phyloP scores from a whole-genome alignment of 1,284 basidiomycete species.

The Heterobasidion annosum region DNA sequence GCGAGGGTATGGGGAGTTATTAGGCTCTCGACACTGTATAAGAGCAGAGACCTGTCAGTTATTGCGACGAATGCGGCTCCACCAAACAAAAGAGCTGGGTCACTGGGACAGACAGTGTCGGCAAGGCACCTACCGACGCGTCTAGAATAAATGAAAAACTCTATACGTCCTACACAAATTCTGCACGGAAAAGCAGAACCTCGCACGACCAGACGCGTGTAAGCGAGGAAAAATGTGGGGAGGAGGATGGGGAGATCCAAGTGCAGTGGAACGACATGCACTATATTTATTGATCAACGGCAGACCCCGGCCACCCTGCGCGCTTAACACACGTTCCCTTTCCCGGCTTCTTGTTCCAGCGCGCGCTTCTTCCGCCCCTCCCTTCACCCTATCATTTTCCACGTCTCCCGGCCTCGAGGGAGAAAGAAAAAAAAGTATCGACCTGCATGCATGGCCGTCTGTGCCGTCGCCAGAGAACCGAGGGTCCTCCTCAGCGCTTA shows the following conservation, averaged over 20 bases:
- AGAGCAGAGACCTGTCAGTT: not conserved
- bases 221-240: conserved; percentile 4
- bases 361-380: too few relatives aligned
- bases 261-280: conserved; percentile 6
- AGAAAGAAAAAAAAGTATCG: too few relatives aligned
- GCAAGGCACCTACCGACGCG: not conserved
- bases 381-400: too few relatives aligned
- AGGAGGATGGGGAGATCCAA: not conserved
- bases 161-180: not conserved
- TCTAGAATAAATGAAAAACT: not conserved
- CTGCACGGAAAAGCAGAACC: not conserved
- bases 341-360: too few relatives aligned
- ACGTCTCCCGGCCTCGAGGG: too few relatives aligned
- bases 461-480: too few relatives aligned
- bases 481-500: not conserved
- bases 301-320: not conserved
- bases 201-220: not conserved
- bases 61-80: not conserved
- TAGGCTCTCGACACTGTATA: not conserved
- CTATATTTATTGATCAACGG: conserved; percentile 9
- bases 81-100: not conserved
- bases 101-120: not conserved
- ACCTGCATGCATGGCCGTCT: too few relatives aligned
- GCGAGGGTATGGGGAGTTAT: not conserved
- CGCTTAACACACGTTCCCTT: not conserved